Percentiles rank a stretch among this genome's conserved stretches.
Evolutionary conservation across 805 yeast species (phyloP).

Genomic region (Candida nitratophila): DNA sequence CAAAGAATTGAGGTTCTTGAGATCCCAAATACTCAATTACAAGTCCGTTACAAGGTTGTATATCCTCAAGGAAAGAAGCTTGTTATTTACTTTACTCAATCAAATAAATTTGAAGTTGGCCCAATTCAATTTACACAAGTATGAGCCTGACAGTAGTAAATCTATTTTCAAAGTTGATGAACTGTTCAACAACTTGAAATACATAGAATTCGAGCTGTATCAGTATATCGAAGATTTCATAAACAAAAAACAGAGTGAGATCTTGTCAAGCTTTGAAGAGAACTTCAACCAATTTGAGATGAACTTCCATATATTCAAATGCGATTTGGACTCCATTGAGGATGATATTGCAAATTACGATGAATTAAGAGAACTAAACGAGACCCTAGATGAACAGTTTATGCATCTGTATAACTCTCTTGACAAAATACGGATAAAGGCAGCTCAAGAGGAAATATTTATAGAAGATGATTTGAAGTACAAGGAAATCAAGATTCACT

Average conservation of each 20-base stretch:
- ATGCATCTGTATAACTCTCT: slow-evolving; percentile 11
- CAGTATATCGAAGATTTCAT: slow-evolving; percentile 26
- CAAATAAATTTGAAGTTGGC: slow-evolving; percentile 11
- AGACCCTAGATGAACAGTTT: not conserved
- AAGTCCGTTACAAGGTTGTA: slow-evolving; percentile 6
- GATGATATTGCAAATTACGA: slow-evolving; percentile 11
- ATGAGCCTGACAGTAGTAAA: not conserved
- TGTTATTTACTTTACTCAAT: slow-evolving; percentile 10
- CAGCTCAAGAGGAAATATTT: not conserved
- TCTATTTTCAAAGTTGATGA: slow-evolving; percentile 3
- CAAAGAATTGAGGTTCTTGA: not conserved
- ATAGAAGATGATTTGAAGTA: slow-evolving; percentile 10
- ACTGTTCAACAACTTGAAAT: slow-evolving; percentile 24
- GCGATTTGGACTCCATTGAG: slow-evolving; percentile 12
- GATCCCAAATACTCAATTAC: slow-evolving; percentile 1
- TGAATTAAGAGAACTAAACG: not conserved
- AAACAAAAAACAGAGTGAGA: slow-evolving; percentile 18
- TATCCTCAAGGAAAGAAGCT: slow-evolving; percentile 9
- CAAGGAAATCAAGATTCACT: slow-evolving; percentile 31
- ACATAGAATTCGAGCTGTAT: slow-evolving; percentile 25
- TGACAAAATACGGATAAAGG: slow-evolving; percentile 6
- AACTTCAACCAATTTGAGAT: slow-evolving; percentile 14
- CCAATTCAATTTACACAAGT: not conserved
- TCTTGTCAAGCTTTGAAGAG: slow-evolving; percentile 18
- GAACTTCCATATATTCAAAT: slow-evolving; percentile 12